Conservation (phyloP, 1,284 basidiomycete species). For the Wolfiporia cocos region DNA sequence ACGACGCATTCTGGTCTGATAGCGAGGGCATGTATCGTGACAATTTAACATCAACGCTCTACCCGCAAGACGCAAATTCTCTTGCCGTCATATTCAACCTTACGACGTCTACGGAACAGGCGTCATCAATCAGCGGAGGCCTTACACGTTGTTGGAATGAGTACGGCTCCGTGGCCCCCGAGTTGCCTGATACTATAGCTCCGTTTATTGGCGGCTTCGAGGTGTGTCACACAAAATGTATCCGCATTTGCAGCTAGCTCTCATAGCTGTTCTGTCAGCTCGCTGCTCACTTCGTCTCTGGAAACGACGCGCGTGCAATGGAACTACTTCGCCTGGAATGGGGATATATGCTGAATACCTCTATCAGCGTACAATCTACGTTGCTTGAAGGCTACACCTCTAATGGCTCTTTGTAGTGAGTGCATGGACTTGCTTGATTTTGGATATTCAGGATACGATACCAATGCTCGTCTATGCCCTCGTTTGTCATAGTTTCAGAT, state of each 20-base stretch:
- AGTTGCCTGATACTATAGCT: constrained; percentile 45
- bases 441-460: not conserved
- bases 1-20: constrained; percentile 38
- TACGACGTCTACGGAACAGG: constrained; percentile 34
- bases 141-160: constrained; percentile 44
- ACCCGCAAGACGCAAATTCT: constrained; percentile 47
- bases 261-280: constrained; percentile 33
- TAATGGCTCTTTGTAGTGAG: constrained; percentile 42
- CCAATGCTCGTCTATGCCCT: not conserved
- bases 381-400: constrained; percentile 47
- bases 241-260: too few relatives aligned
- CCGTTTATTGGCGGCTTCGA: constrained; percentile 47
- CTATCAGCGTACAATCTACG: constrained; percentile 43
- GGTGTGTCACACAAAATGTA: too few relatives aligned
- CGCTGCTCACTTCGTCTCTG: constrained; percentile 44
- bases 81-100: constrained; percentile 44
- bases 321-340: constrained; percentile 43
- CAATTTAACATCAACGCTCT: constrained; percentile 36
- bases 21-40: constrained; percentile 41
- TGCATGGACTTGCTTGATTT: constrained; percentile 2
- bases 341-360: constrained; percentile 51
- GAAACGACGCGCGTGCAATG: constrained; percentile 40
- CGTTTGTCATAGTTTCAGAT: constrained; percentile 29
- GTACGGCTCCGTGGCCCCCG: constrained; percentile 41
- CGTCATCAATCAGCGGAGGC: constrained; percentile 35